Evolutionary conservation across 1,284 basidiomycete genomes (phyloP).

Genomic region (Ceratobasidium sp.): DNA sequence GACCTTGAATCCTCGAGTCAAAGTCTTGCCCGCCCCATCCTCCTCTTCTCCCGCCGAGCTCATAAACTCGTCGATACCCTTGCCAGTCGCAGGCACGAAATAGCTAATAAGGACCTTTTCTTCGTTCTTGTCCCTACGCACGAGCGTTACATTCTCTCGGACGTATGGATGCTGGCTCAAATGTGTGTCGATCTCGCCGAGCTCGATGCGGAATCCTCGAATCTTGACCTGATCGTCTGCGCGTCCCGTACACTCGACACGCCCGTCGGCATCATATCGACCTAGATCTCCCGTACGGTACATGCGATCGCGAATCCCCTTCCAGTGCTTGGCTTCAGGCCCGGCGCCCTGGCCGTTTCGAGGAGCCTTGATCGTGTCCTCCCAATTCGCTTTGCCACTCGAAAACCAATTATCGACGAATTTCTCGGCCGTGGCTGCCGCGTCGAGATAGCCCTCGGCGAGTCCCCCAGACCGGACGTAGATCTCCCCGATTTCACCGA

Average conservation of each 20-base stretch:
- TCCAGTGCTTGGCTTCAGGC: conserved; percentile 84
- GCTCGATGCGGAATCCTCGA: conserved; percentile 97
- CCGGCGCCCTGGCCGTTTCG: conserved; percentile 58
- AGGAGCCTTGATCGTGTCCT: conserved; percentile 76
- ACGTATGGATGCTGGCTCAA: conserved; percentile 93
- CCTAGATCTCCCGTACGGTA: conserved; percentile 98
- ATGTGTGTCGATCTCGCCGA: conserved; percentile 98
- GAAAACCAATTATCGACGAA: conserved; percentile 93
- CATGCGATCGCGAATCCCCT: conserved; percentile 97
- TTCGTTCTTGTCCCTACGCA: conserved; percentile 97
- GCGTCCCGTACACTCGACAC: conserved; percentile 95
- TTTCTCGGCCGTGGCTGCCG: conserved; percentile 85
- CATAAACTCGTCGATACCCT: conserved; percentile 73
- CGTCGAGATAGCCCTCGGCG: conserved; percentile 93
- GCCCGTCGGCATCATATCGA: conserved; percentile 90
- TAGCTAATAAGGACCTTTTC: conserved; percentile 99
- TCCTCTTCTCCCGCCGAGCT: conserved; percentile 70
- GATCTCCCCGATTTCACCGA: conserved; percentile 98
- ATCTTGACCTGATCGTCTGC: conserved; percentile 99
- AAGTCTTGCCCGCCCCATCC: conserved; percentile 56
- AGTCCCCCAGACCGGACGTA: conserved; percentile 97
- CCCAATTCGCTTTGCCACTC: conserved; percentile 56
- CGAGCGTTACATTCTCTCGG: conserved; percentile 96
- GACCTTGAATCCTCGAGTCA: conserved; percentile 76
- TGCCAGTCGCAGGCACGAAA: conserved; percentile 89